phyloP scores from a whole-genome alignment of 805 yeast genomes.

The Metschnikowia picachoensis region DNA sequence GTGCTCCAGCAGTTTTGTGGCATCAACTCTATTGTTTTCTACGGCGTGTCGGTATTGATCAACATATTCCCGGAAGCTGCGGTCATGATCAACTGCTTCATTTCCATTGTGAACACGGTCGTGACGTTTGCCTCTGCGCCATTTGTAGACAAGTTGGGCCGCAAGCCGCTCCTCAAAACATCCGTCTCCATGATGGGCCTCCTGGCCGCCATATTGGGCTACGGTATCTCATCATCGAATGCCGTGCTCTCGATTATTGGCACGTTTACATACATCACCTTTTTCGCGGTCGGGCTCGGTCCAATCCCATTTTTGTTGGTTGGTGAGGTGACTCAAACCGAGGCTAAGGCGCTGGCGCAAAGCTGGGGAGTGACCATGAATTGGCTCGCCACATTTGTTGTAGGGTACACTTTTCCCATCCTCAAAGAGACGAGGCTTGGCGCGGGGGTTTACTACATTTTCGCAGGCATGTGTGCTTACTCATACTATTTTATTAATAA shows the following conservation, averaged over 20 bases:
- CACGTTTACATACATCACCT: slow-evolving; percentile 69
- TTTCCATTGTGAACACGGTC: slow-evolving; percentile 69
- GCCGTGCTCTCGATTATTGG: slow-evolving; percentile 55
- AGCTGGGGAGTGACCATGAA: slow-evolving; percentile 88
- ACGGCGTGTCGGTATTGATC: slow-evolving; percentile 84
- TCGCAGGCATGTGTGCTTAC: slow-evolving; percentile 53
- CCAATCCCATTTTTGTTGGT: slow-evolving; percentile 92
- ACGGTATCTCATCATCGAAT: slow-evolving; percentile 53
- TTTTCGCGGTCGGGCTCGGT: slow-evolving; percentile 90
- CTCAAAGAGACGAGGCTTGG: slow-evolving; percentile 58
- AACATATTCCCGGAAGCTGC: slow-evolving; percentile 69
- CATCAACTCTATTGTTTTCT: slow-evolving; percentile 86
- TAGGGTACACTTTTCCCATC: slow-evolving; percentile 79
- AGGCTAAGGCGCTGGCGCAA: slow-evolving; percentile 83
- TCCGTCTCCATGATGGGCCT: slow-evolving; percentile 70
- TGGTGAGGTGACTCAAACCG: slow-evolving; percentile 80
- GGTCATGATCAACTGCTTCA: slow-evolving; percentile 65
- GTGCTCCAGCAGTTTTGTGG: slow-evolving; percentile 90
- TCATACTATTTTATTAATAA: slow-evolving; percentile 46
- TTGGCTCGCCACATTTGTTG: slow-evolving; percentile 84
- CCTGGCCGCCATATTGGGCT: slow-evolving; percentile 57
- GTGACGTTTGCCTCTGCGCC: slow-evolving; percentile 74
- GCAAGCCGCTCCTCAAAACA: slow-evolving; percentile 63
- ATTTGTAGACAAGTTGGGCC: slow-evolving; percentile 70
- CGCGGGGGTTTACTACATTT: slow-evolving; percentile 72